Base-by-base conservation (phyloP, 805 yeast genomes). In the Wickerhamiella dianesei region DNA sequence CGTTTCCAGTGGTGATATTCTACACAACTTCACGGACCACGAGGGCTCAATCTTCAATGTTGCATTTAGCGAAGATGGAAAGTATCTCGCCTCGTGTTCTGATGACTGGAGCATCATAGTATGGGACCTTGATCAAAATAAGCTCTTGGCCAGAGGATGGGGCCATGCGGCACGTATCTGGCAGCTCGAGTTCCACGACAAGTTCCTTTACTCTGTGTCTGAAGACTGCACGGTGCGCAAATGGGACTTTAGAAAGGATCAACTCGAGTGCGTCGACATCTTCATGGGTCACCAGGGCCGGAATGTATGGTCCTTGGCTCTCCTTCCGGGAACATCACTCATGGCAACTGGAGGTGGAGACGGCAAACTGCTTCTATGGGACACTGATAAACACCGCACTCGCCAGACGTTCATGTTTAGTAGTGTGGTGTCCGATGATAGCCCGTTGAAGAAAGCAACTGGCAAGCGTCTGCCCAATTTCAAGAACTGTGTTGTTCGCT, bases 101-200 rank as follows among this genome's bases (percentile, higher is more conserved):
- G 97, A 92, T 62, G 98, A 89, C 59, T 71, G 98, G 51, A 83
- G 96, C 0, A 77, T 92, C 46, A 80, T 79, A 48, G 60, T 89
- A 4, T 87, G 87, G 80, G 76, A 76, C 55, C 65, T 80, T 50
- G 56, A 57, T 4, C 58, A 74, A 1, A 89, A 94, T 1, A 55
- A 64, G 9, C 63, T 77, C 32, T 54, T 82, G 37, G 82, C 89
- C 1, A 75, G 79, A 21, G 96, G 95, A 0, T 92, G 96, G 96
- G 98, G 97, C 13, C 98, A 92, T 60, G 80, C 82, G 1, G 89
- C 97, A 0, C 74, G 98, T 59, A 88, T 92, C 37, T 92, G 98
- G 98, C 73, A 75, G 40, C 66, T 89, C 41, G 70, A 70, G 44
- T 84, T 85, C 58, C 73, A 67, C 48, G 64, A 65, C 4, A 54